Base-by-base conservation (phyloP, 805 yeast genomes). In the Torulaspora maleeae region DNA sequence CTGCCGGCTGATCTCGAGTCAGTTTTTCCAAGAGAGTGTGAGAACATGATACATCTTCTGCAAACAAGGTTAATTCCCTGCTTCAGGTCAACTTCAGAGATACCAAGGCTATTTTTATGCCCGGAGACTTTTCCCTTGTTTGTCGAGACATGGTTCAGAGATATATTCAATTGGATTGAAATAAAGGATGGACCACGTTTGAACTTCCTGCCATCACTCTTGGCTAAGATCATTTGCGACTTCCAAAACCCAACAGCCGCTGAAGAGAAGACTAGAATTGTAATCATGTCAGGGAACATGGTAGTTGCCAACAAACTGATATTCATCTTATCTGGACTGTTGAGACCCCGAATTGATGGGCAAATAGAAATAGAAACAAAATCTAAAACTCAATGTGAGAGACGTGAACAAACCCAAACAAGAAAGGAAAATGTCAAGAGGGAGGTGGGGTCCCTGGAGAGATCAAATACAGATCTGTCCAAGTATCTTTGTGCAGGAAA, bases 231-330 rank as follows among this genome's bases (percentile, higher is more conserved):
- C 4, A 43, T 61, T 1, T 52, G 60, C 19, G 61, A 60, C 28
- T 61, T 53, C 24, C 53, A 51, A 12, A 53, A 56, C 10, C 44
- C 54, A 3, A 36, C 54, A 11, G 39, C 51, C 2, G 58, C 58
- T 27, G 43, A 50, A 8, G 73, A 69, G 34, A 59, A 71, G n/a
- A 67, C 75, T 6, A 67, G 83, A 36, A 68, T 79, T 1, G 78
- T 78, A 1, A 68, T 79, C 3, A 71, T 78, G 75, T 78, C 84
- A 0, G 76, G 80, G 12, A 79, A 79, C 54, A 77, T 80, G 28
- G 74, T 74, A 6, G 80, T 79, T 8, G 82, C 83, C 1, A 80
- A 79, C 53, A 78, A 78, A 55, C 62, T 79, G 44, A 66, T 79
- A 0, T 79, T 77, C 45, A 74, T 79, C 6, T 50, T 79, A 7